Conservation (phyloP, 768 basidiomycete species). For the Asterophora parasitica region DNA sequence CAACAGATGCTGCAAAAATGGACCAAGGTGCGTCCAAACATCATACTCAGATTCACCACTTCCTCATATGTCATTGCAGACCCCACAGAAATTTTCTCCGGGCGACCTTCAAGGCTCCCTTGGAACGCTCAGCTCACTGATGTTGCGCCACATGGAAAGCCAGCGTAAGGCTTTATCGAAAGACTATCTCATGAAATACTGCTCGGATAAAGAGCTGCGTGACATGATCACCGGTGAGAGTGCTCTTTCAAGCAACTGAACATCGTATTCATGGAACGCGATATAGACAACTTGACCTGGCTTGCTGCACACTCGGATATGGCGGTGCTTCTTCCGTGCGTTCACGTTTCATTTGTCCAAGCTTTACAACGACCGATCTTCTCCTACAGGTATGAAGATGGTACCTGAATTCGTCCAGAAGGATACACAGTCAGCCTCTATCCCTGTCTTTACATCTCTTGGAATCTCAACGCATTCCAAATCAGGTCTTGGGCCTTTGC, state of each 20-base stretch:
- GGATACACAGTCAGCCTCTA: slow-evolving; percentile 15
- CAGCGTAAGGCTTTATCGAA: slow-evolving; percentile 17
- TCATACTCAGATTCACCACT: background rate
- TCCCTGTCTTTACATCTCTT: background rate
- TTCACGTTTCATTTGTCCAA: background rate
- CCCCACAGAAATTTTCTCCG: slow-evolving; percentile 5
- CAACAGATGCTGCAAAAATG: slow-evolving; percentile 1
- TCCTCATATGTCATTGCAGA: background rate
- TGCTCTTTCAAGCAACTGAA: background rate
- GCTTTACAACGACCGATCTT: background rate
- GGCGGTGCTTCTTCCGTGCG: slow-evolving; percentile 23
- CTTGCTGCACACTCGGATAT: slow-evolving; percentile 22
- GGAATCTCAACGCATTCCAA: background rate
- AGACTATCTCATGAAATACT: slow-evolving; percentile 14
- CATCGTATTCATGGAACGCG: background rate
- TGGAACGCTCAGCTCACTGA: background rate
- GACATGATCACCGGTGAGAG: slow-evolving; percentile 20
- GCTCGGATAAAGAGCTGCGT: slow-evolving; percentile 15
- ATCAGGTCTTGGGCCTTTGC: slow-evolving; percentile 22
- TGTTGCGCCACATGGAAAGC: slow-evolving; percentile 7
- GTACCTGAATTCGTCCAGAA: slow-evolving; percentile 19
- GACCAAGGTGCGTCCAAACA: background rate
- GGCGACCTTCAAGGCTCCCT: slow-evolving; percentile 3
- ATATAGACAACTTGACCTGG: slow-evolving; percentile 24
- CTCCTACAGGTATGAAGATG: slow-evolving; percentile 18